A percentile compares a stretch with the other conserved stretches of the same genome.
These are phyloP conservation scores for Metarhizium anisopliae DNA, from an alignment of 2,329 filamentous ascomycete genomes.

Conservation along the genomic window DNA sequence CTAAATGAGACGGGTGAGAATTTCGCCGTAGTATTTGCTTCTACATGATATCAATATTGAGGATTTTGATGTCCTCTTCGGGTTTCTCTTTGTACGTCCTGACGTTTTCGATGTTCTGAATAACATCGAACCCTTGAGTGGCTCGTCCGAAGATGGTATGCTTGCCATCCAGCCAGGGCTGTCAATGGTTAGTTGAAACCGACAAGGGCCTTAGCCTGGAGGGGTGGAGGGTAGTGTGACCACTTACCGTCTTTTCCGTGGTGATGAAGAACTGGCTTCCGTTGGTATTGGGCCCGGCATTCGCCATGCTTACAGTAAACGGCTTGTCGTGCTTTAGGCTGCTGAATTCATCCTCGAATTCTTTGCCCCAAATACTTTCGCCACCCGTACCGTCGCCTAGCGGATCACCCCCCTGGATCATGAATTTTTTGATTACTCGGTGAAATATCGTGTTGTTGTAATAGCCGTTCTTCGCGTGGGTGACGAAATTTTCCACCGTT, in stretches of 20 bases:
- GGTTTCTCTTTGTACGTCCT: constrained; percentile 87
- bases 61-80: constrained; percentile 93
- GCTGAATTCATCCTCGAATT: constrained; percentile 92
- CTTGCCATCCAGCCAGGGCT: constrained; percentile 90
- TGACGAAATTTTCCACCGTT: constrained; percentile 95
- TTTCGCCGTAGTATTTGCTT: background rate
- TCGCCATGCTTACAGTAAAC: constrained; percentile 96
- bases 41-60: constrained; percentile 65
- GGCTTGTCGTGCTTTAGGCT: constrained; percentile 88
- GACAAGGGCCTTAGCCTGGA: constrained; percentile 3
- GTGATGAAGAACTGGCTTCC: constrained; percentile 98
- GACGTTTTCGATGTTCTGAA: constrained; percentile 90
- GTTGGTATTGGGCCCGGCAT: constrained; percentile 91
- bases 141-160: constrained; percentile 94
- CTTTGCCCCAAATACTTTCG: constrained; percentile 83
- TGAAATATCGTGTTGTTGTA: constrained; percentile 99
- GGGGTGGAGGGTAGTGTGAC: background rate
- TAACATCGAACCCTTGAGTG: constrained; percentile 82
- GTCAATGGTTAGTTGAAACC: constrained; percentile 6
- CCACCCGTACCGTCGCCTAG: constrained; percentile 87
- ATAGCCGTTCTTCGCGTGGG: constrained; percentile 79
- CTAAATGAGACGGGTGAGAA: background rate
- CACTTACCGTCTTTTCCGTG: constrained; percentile 79
- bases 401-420: constrained; percentile 97
- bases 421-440: constrained; percentile 93